Evolutionary conservation across 176 grass and related monocot genomes (phyloP).

Genomic region (Carex pumila): DNA sequence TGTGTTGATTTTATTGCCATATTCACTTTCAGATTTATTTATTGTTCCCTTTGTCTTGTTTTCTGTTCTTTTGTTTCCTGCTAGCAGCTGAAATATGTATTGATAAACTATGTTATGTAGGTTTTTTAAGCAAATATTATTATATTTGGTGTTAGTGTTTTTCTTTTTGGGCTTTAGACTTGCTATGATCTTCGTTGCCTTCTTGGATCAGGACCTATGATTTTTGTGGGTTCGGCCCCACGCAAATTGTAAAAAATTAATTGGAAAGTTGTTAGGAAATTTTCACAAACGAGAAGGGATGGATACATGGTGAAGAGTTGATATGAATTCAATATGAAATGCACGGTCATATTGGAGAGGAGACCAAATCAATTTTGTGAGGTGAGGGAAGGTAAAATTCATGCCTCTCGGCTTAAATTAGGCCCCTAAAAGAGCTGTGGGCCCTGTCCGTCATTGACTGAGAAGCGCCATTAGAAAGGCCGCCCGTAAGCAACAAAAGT

Average conservation of each 20-base stretch:
- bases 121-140: background rate
- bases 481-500: too few species aligned
- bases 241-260: background rate
- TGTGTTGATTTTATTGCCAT: background rate
- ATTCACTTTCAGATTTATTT: background rate
- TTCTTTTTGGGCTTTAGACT: too few species aligned
- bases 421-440: background rate
- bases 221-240: background rate
- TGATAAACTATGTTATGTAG: background rate
- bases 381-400: background rate
- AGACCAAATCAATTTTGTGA: background rate
- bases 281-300: too few species aligned
- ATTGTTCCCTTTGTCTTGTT: background rate
- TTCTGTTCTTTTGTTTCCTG: background rate
- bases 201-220: background rate
- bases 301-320: too few species aligned
- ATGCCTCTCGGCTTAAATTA: too few species aligned
- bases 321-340: background rate
- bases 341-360: background rate
- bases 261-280: background rate
- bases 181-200: background rate
- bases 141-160: background rate
- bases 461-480: background rate
- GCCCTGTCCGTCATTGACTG: background rate
- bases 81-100: constrained; percentile 6